Conservation (phyloP, 441 rosid species). For the Capsella rubella region DNA sequence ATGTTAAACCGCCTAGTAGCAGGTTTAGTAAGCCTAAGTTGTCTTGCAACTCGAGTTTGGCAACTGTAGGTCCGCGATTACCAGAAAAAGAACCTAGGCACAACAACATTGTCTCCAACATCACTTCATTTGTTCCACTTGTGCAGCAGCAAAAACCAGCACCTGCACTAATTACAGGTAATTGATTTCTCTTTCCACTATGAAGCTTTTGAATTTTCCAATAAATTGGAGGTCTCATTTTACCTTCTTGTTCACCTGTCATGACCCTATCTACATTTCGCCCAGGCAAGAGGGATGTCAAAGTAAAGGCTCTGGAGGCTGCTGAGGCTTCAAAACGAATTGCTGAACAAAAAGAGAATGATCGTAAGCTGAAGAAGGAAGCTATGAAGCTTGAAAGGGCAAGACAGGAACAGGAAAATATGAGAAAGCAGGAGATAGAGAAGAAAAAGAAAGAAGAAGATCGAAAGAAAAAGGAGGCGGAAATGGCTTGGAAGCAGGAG, state of each 20-base stretch:
- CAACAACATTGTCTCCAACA: conserved; percentile 82
- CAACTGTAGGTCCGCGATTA: conserved; percentile 53
- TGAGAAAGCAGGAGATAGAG: conserved; percentile 67
- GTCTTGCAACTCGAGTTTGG: conserved; percentile 58
- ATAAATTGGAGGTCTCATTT: conserved; percentile 7
- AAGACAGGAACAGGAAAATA: conserved; percentile 69
- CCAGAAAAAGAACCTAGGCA: conserved; percentile 55
- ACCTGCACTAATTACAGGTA: conserved; percentile 72
- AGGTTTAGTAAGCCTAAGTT: conserved; percentile 68
- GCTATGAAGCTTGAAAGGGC: conserved; percentile 73
- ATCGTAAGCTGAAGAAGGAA: conserved; percentile 69
- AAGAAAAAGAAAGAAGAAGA: conserved; percentile 83
- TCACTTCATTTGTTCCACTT: conserved; percentile 82
- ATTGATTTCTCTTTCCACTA: conserved; percentile 31
- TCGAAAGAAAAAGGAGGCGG: conserved; percentile 75
- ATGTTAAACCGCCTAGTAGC: conserved; percentile 51
- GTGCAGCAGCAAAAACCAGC: conserved; percentile 79
- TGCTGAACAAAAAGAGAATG: conserved; percentile 86
- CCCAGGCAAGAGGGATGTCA: conserved; percentile 86
- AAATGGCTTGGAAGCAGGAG: conserved; percentile 60
- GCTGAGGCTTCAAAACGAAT: conserved; percentile 89
- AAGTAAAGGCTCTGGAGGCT: conserved; percentile 90
- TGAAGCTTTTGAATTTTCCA: conserved; percentile 14
- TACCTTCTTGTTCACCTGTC: conserved; percentile 10
- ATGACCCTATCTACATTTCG: conserved; percentile 17